Evolutionary conservation across 148 eudicot genomes (phyloP).

Genomic region (Rhododendron ovatum): DNA sequence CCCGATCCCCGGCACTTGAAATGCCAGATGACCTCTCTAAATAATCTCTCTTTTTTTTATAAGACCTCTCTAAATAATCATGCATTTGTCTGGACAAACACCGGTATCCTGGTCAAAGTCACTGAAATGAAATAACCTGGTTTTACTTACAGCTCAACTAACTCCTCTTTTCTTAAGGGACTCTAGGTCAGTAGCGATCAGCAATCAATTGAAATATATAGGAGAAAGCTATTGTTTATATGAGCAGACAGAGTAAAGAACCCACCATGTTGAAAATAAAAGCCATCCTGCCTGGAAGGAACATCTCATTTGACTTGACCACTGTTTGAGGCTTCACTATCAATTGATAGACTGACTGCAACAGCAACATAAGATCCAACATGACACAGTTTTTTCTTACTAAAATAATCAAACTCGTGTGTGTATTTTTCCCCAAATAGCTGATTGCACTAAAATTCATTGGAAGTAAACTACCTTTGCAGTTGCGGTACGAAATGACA

Average conservation of each 20-base stretch:
- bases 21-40: neutral
- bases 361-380: constrained; percentile 10
- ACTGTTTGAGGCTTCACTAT: constrained; percentile 87
- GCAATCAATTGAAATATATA: neutral
- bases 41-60: too few species aligned
- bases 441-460: neutral
- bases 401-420: neutral
- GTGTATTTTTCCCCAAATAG: neutral
- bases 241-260: constrained; percentile 6
- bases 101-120: neutral
- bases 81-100: neutral
- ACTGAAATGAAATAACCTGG: neutral
- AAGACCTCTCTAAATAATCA: neutral
- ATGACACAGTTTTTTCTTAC: neutral
- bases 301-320: constrained; percentile 89
- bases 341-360: constrained; percentile 85
- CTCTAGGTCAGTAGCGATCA: neutral
- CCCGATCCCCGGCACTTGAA: neutral
- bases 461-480: constrained; percentile 55
- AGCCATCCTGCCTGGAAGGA: constrained; percentile 95
- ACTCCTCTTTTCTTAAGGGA: neutral
- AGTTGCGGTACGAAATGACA: constrained; percentile 78
- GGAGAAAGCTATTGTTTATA: neutral
- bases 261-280: constrained; percentile 85
- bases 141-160: neutral